Base-by-base conservation (phyloP, 1,284 basidiomycete genomes). In the Trichosporon ovoides region DNA sequence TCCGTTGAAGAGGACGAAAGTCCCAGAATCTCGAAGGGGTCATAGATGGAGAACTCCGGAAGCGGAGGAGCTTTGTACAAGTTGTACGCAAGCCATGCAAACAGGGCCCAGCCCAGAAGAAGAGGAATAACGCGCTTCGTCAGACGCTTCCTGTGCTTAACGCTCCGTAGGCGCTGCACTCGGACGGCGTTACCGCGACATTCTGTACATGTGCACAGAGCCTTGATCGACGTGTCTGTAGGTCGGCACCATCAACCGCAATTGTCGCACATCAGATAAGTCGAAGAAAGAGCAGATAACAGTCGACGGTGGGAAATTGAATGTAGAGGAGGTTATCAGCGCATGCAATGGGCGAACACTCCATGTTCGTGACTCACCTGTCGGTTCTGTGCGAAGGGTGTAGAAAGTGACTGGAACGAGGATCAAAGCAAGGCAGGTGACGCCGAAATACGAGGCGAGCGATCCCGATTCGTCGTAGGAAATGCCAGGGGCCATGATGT, bases 11-110 rank as follows among this genome's bases (percentile, higher is more conserved):
- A 86, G 36, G 65, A 75, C 13, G 79, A 81, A 60, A 99, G 84
- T 22, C 89, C 93, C 28, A 99, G 83, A 68, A 98, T 95, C 69
- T 92, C 86, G 68, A 95, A 98, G 1, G 96, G 96, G 74, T 98
- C 85, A 75, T 98, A 99, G 5, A 93, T 77, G 62, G 85, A 86
- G 76, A 80, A 85, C 46, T 88, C 86, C 38, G 70, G 63, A 38
- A 64, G 80, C 64, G 66, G 82, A 79, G 62, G 84, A 78, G 63
- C 69, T 10, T 81, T 81, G n/a, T 83, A 80, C 53, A 86, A 84
- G 70, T 83, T 83, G 75, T 87, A 86, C 9, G 80, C 82, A 52
- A 95, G 78, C 70, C 83, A 86, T 12, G 79, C 86, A 56, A 93
- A 85, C 3, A 85, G 63, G 3, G 81, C 78, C 93, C 93, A 98